Percentiles rank a stretch among this genome's conserved stretches.
Conservation (phyloP, 1,139 yeast species). For the Suhomyces bolitotheri region DNA sequence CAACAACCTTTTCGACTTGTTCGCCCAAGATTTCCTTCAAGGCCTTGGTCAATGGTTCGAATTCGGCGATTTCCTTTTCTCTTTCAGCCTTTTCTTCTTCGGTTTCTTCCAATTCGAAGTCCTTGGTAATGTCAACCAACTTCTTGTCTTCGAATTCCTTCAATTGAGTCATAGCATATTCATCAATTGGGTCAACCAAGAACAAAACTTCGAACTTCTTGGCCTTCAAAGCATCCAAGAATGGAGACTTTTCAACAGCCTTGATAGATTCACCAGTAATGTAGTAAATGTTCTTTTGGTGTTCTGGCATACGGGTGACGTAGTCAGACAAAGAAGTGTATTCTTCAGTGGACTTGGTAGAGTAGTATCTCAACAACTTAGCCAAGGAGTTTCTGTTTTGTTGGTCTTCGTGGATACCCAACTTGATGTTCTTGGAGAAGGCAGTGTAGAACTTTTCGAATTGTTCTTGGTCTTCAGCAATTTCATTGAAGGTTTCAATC, state of each 20-base stretch:
- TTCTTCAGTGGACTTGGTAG: conserved; percentile 94
- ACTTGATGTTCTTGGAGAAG: conserved; percentile 96
- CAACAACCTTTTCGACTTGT: conserved; percentile 98
- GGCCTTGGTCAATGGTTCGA: conserved; percentile 90
- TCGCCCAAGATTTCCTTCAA: conserved; percentile 97
- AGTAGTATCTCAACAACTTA: conserved; percentile 94
- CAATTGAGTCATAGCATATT: conserved; percentile 98
- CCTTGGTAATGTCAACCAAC: conserved; percentile 98
- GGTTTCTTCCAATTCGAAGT: conserved; percentile 97
- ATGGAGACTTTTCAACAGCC: conserved; percentile 99
- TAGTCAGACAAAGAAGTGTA: conserved; percentile 92
- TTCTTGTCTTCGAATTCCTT: conserved; percentile 99
- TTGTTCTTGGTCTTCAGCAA: conserved; percentile 98
- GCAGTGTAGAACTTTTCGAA: conserved; percentile 98
- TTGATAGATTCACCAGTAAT: conserved; percentile 98
- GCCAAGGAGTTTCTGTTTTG: conserved; percentile 96
- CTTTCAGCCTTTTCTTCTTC: conserved; percentile 95
- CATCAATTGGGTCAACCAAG: conserved; percentile 99
- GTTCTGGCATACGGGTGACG: conserved; percentile 99
- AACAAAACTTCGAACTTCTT: conserved; percentile 97
- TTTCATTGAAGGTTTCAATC: conserved; percentile 98
- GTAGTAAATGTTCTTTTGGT: conserved; percentile 98
- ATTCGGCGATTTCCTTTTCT: conserved; percentile 91
- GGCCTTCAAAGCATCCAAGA: conserved; percentile 97
- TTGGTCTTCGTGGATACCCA: conserved; percentile 98